A percentile compares a stretch with the other conserved stretches of the same genome.
Conservation (phyloP, 495 filamentous ascomycete genomes). For the Hyaloscypha variabilis region DNA sequence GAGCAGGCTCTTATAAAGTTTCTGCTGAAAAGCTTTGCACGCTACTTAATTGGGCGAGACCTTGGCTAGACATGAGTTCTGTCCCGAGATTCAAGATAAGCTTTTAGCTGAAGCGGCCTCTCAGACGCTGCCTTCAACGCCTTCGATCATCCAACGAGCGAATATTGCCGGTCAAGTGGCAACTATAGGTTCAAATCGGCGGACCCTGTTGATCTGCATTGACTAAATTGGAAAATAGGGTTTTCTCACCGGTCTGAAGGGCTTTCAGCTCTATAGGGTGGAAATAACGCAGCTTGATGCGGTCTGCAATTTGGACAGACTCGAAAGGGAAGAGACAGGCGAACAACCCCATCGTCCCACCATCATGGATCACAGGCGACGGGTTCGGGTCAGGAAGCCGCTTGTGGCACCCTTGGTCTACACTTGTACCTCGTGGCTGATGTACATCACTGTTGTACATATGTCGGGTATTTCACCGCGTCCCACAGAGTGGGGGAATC, state of each 20-base stretch:
- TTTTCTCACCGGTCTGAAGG: not conserved
- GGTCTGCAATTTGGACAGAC: not conserved
- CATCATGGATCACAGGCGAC: not conserved
- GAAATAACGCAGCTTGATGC: not conserved
- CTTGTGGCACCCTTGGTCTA: not conserved
- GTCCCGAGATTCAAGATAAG: not conserved
- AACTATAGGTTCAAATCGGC: not conserved
- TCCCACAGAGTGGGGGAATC: not conserved
- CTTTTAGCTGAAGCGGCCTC: not conserved
- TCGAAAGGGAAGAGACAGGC: not conserved
- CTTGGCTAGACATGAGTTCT: not conserved
- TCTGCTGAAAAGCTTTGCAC: not conserved
- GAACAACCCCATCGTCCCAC: not conserved
- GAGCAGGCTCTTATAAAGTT: not conserved
- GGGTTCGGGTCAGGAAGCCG: not conserved
- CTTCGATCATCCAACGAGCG: not conserved
- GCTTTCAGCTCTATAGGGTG: not conserved
- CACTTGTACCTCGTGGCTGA: not conserved
- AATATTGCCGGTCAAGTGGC: not conserved
- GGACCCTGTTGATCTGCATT: not conserved
- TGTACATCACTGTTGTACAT: not conserved
- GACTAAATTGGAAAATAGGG: not conserved
- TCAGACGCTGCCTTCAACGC: not conserved
- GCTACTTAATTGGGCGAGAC: not conserved
- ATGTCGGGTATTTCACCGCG: not conserved